A percentile compares a stretch with the other conserved stretches of the same genome.
phyloP scores from a whole-genome alignment of 1,139 yeast genomes.

The Geotrichum siamense region DNA sequence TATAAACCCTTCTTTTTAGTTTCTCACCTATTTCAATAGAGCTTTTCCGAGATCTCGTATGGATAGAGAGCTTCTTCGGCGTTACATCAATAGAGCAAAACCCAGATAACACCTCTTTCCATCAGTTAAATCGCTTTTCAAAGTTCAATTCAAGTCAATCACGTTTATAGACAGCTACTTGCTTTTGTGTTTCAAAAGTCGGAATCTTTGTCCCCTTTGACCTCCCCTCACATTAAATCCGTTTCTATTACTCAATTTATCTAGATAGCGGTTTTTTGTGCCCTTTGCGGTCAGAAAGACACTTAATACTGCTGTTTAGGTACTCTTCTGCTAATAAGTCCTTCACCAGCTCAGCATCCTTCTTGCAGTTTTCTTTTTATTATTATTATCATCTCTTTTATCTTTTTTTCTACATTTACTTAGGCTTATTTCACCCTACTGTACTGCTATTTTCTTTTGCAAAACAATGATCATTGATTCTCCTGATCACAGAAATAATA shows the following conservation, averaged over 20 bases:
- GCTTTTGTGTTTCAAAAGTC: constrained; percentile 15
- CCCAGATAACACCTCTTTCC: constrained; percentile 36
- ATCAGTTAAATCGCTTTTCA: constrained; percentile 27
- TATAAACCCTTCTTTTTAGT: neutral
- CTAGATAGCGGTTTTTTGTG: constrained; percentile 19
- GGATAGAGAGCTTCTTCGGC: constrained; percentile 36
- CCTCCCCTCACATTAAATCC: no score
- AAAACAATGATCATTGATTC: constrained; percentile 25
- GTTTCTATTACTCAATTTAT: constrained; percentile 6
- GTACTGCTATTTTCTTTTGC: neutral
- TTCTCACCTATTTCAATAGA: constrained; percentile 1
- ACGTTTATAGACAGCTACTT: no score
- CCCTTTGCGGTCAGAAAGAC: constrained; percentile 19
- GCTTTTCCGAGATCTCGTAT: constrained; percentile 27
- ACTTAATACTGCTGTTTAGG: constrained; percentile 19
- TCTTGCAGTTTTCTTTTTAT: no score
- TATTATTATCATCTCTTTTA: neutral
- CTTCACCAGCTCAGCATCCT: no score
- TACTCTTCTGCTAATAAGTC: constrained; percentile 1
- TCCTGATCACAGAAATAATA: constrained; percentile 14
- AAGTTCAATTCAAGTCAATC: no score
- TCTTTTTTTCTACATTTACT: neutral
- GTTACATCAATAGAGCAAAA: constrained; percentile 38
- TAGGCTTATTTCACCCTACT: neutral
- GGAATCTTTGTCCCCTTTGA: constrained; percentile 3